A percentile compares a stretch with the other conserved stretches of the same genome.
phyloP scores from a whole-genome alignment of 2,329 filamentous ascomycete species.

The Colletotrichum sansevieriae region DNA sequence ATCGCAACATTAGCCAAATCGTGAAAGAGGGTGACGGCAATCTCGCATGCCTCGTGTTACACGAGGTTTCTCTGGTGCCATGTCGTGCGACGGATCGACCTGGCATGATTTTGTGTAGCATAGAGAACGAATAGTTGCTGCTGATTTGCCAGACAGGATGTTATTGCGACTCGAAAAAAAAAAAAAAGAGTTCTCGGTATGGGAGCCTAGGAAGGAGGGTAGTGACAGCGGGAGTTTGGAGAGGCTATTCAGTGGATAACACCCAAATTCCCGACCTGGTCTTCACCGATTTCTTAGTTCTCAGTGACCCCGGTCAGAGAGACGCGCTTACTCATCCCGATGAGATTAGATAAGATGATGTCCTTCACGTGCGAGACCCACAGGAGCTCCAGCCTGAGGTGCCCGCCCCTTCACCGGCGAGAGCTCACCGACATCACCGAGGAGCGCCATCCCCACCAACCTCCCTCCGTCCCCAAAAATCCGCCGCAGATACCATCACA shows the following conservation, averaged over 20 bases:
- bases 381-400: constrained; percentile 13
- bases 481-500: constrained; percentile 64
- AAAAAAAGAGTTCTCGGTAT: neutral
- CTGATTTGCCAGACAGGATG: neutral
- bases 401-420: constrained; percentile 23
- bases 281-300: constrained; percentile 3
- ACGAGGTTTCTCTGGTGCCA: constrained; percentile 33
- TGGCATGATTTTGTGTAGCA: constrained; percentile 7
- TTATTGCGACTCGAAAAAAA: neutral
- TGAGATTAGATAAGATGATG: constrained; percentile 1
- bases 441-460: constrained; percentile 23
- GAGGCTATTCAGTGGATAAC: constrained; percentile 41
- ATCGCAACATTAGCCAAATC: constrained; percentile 11
- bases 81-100: constrained; percentile 26
- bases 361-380: constrained; percentile 11
- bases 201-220: constrained; percentile 20
- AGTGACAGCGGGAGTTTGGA: constrained; percentile 38
- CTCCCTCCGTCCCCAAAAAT: constrained; percentile 56
- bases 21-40: constrained; percentile 25
- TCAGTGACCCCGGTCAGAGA: neutral
- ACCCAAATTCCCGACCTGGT: constrained; percentile 20
- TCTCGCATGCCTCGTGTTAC: constrained; percentile 35
- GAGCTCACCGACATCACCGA: constrained; percentile 39
- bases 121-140: neutral
- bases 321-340: neutral